Evolutionary conservation across 352 stramenopile genomes (phyloP).

Genomic region (Phytopythium oedochilum): DNA sequence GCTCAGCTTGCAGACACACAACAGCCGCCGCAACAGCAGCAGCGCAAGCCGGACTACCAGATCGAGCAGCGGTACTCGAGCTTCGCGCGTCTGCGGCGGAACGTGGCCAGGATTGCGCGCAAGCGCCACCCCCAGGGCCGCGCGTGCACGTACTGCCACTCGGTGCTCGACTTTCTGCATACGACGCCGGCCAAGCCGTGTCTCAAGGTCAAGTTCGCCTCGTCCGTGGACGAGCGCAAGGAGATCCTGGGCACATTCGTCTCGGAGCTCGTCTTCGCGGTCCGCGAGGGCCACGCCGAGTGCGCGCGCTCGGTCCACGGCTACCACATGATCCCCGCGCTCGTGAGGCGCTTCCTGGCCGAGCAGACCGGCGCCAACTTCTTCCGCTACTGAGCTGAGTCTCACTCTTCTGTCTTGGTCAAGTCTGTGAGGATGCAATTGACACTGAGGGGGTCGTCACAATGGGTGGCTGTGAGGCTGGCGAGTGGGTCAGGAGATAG

Average conservation of each 20-base stretch:
- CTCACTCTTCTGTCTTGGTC: too few relatives aligned
- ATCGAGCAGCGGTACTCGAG: slow-evolving; percentile 67
- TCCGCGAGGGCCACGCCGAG: slow-evolving; percentile 19
- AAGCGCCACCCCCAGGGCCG: slow-evolving; percentile 42
- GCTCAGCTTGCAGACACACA: too few relatives aligned
- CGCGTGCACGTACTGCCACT: slow-evolving; percentile 41
- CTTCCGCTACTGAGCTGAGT: slow-evolving; percentile 28
- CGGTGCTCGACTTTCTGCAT: slow-evolving; percentile 39
- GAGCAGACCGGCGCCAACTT: slow-evolving; percentile 44
- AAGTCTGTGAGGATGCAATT: not conserved
- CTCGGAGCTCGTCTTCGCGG: slow-evolving; percentile 29
- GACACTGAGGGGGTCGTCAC: not conserved
- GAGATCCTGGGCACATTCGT: slow-evolving; percentile 36
- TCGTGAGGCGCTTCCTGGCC: slow-evolving; percentile 42
- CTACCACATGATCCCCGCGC: slow-evolving; percentile 39
- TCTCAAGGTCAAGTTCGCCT: slow-evolving; percentile 47
- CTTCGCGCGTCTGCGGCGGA: slow-evolving; percentile 44
- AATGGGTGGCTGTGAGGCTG: not conserved
- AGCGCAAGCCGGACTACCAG: slow-evolving; percentile 38
- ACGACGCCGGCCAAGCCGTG: slow-evolving; percentile 30
- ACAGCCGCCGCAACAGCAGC: too few relatives aligned
- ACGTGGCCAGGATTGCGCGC: slow-evolving; percentile 37
- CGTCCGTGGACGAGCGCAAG: slow-evolving; percentile 36
- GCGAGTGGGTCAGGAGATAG: too few relatives aligned
- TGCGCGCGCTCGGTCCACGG: slow-evolving; percentile 30